phyloP scores from a whole-genome alignment of 179 eudicot species.

The Nepenthes alata region DNA sequence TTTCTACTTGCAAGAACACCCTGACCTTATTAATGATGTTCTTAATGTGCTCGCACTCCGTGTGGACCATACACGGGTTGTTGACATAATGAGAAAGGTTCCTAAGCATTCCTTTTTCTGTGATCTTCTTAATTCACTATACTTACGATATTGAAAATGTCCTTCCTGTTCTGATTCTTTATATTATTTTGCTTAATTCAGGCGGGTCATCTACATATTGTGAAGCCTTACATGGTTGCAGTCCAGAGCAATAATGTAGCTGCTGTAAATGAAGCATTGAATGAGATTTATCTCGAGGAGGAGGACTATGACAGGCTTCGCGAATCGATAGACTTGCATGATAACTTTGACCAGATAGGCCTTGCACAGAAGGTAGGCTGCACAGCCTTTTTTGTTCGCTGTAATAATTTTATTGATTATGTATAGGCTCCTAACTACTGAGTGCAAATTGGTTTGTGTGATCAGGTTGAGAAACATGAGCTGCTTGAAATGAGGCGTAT shows the following conservation, averaged over 20 bases:
- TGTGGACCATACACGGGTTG: slow-evolving; percentile 87
- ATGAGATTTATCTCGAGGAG: slow-evolving; percentile 41
- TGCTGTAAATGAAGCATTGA: slow-evolving; percentile 41
- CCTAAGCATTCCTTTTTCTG: background rate
- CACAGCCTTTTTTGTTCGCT: too few species aligned
- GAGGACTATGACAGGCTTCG: slow-evolving; percentile 47
- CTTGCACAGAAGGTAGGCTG: slow-evolving; percentile 34
- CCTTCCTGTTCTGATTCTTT: background rate
- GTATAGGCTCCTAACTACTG: background rate
- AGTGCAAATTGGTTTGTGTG: background rate
- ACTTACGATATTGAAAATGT: background rate
- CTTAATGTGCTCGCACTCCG: slow-evolving; percentile 94
- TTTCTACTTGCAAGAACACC: slow-evolving; percentile 91
- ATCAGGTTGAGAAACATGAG: slow-evolving; percentile 39
- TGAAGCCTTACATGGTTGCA: slow-evolving; percentile 46
- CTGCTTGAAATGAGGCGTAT: slow-evolving; percentile 44
- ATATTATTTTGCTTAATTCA: slow-evolving; percentile 7
- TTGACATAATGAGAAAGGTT: slow-evolving; percentile 95
- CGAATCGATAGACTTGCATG: slow-evolving; percentile 37
- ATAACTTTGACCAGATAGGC: slow-evolving; percentile 46
- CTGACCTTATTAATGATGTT: slow-evolving; percentile 82
- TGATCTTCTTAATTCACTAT: background rate
- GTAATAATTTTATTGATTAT: too few species aligned
- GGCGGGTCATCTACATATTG: slow-evolving; percentile 43
- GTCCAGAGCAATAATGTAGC: slow-evolving; percentile 40